Base-by-base conservation (phyloP, 2,329 filamentous ascomycete species). In the Cladosporium halotolerans region DNA sequence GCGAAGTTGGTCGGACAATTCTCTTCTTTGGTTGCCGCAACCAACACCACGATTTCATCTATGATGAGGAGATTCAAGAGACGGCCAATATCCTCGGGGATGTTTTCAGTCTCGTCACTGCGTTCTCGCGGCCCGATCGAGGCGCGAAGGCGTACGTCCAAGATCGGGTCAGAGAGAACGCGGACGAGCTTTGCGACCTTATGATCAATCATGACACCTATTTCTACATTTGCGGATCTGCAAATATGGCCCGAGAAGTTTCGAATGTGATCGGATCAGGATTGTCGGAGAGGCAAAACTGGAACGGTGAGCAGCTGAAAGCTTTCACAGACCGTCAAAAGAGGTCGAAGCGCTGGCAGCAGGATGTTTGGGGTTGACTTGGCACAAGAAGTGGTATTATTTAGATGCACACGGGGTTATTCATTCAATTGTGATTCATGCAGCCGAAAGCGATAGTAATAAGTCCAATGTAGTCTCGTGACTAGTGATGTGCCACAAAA, bases 211-310 rank as follows among this genome's bases (percentile, higher is more conserved):
- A 66, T 2, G 64, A 67, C 4, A 72, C 70, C 3, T 68, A 65
- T 40, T 61, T 76, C 9, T 75, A 74, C 57, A 69, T 74, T 50
- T 75, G 73, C 55, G 73, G 72, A 1, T 63, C 66, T 34, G 71
- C 71, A 4, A 62, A 73, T 69, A 66, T 66, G 62, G 63, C 76
- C 2, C 70, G 74, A 40, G 45, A 61, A 55, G 13, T 60, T 36
- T 41, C 28, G 56, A 44, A 58, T 54, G 31, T 57, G 7, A 52
- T 57, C 11, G 55, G 58, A 4, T 44, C 50, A 16, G 48, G 54
- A 13, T 43, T 62, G 16, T 46, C 47, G 19, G 28, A 50, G 19
- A 54, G 54, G 13, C 23, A 55, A 31, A 46, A 50, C 3, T 57
- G 55, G 58, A 47, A 19, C 36, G 60, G 59, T 18, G 55, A 58